Evolutionary conservation across 2,329 filamentous ascomycete genomes (phyloP).

Genomic region (Helotiales sp.): DNA sequence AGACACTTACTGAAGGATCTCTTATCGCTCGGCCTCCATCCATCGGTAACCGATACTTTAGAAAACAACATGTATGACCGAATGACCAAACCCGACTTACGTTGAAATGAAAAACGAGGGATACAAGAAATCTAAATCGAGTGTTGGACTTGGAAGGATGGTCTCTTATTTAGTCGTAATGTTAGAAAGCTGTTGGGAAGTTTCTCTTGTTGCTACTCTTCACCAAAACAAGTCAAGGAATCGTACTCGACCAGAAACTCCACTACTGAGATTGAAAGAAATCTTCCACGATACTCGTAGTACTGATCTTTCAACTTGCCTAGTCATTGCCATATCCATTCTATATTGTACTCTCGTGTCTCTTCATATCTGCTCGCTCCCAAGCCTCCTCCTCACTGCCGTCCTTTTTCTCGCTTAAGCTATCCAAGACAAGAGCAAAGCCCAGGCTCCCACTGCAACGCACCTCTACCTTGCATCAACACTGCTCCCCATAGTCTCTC

Average conservation of each 20-base stretch:
- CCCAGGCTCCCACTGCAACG: constrained; percentile 16
- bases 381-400: constrained; percentile 1
- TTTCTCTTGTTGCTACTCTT: no score
- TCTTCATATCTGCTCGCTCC: neutral
- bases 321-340: no score
- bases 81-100: no score
- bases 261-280: no score
- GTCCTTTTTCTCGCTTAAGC: constrained; percentile 28
- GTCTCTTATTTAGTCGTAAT: no score
- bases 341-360: neutral
- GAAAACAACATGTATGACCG: neutral
- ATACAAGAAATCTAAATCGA: no score
- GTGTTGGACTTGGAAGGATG: no score
- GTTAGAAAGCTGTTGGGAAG: no score
- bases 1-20: neutral
- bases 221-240: neutral
- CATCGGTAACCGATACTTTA: neutral
- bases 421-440: constrained; percentile 17
- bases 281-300: no score
- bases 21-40: neutral
- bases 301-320: neutral
- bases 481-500: constrained; percentile 8
- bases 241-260: neutral
- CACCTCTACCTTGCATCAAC: neutral
- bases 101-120: no score